Evolutionary conservation across 331 rosid species (phyloP), one percentile per base, ranked within the genome.

Genomic region (Quercus lobata): DNA sequence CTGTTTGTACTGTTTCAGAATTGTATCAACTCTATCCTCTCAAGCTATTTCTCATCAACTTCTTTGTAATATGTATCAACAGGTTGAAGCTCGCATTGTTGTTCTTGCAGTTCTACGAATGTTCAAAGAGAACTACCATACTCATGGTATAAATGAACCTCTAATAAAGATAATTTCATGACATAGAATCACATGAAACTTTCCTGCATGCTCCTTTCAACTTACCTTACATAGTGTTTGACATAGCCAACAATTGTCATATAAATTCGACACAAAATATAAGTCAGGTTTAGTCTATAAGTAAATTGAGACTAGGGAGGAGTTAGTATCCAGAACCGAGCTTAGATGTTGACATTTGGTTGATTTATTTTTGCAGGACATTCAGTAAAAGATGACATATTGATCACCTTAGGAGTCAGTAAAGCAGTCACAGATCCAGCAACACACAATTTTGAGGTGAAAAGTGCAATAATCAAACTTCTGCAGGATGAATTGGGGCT

Each of bases 81-180:
- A 95, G 99, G 96, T 95, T 78, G 99, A 95, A 90, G 99, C 98
- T 78, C 98, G 97, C 62, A 85, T 95, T 73, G 94, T 93, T 32
- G 86, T 95, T 85, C 97, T 95, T 17, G 97, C 98, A 0, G 97
- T 93, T 84, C 92, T 93, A 78, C 88, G 92, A 71, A 91, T 95
- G 99, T 85, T 89, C 88, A 95, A 91, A 85, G 99, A 95, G 92
- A 95, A 89, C 78, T 89, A 68, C 27, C 27, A 89, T 74, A 54
- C 63, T 17, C 78, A 61, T 81, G 98, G 98, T 95, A 92, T 73
- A 86, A 75, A 7, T 65, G 73, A 27, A 74, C 34, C 65, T 66
- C 73, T 62, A 30, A 9, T 24, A 34, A 32, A 60, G 9, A 14
- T 21, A 35, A 22, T 55, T 1, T 21, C 76, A 74, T 9, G 35